These are phyloP conservation scores for Ceratopteris richardii DNA, from an alignment of 75 land plant genomes.

Conservation along the genomic window DNA sequence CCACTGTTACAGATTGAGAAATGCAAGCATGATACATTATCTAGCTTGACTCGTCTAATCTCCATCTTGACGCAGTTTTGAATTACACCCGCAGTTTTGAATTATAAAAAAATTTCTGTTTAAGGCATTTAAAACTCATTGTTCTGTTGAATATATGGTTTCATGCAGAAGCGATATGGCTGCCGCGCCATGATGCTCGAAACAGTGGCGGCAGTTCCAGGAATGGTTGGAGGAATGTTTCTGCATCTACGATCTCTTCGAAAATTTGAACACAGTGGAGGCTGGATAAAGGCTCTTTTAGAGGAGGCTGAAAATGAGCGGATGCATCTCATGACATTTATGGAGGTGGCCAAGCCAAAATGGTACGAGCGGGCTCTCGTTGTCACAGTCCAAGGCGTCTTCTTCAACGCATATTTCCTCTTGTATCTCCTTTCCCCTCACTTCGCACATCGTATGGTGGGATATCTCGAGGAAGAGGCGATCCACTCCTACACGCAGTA, in stretches of 20 bases:
- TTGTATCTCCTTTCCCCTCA: conserved; percentile 54
- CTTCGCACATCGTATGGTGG: conserved; percentile 65
- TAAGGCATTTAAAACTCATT: too few relatives aligned
- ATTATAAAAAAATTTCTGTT: too few relatives aligned
- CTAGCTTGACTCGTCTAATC: too few relatives aligned
- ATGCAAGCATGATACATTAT: too few relatives aligned
- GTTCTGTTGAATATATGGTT: too few relatives aligned
- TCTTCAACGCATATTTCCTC: conserved; percentile 76
- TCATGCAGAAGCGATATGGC: conserved; percentile 77
- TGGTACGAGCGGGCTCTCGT: conserved; percentile 82
- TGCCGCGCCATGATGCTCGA: conserved; percentile 90
- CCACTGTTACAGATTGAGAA: too few relatives aligned
- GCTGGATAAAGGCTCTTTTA: conserved; percentile 75
- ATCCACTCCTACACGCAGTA: conserved; percentile 76
- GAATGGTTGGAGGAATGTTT: conserved; percentile 90
- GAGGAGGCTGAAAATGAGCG: conserved; percentile 90
- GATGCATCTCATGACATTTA: conserved; percentile 92
- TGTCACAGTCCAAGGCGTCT: conserved; percentile 66
- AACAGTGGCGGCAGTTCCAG: conserved; percentile 91
- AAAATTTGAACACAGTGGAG: conserved; percentile 78
- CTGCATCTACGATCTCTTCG: conserved; percentile 68
- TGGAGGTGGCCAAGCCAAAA: conserved; percentile 70
- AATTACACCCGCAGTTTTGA: too few relatives aligned
- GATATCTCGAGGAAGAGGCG: conserved; percentile 83
- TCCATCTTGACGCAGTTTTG: too few relatives aligned